Evolutionary conservation across 352 stramenopile genomes (phyloP).

Genomic region (Phytophthora macrochlamydospora): DNA sequence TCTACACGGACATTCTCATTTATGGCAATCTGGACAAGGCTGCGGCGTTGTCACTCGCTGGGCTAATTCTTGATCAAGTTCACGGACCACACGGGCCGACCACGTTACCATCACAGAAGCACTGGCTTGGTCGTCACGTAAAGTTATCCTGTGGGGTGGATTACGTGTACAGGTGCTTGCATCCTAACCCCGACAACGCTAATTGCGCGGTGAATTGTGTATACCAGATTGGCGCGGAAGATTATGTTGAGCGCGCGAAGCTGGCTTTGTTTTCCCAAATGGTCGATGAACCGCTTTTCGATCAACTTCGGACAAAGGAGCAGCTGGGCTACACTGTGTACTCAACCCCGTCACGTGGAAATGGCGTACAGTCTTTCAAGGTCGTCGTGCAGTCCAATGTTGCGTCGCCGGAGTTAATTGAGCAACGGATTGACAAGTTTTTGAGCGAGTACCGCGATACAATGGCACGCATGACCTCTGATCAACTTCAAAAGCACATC

Average conservation of each 20-base stretch:
- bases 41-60: slow-evolving; percentile 26
- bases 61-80: slow-evolving; percentile 34
- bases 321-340: slow-evolving; percentile 80
- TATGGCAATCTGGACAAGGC: slow-evolving; percentile 57
- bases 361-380: slow-evolving; percentile 67
- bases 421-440: slow-evolving; percentile 77
- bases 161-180: slow-evolving; percentile 32
- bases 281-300: slow-evolving; percentile 64
- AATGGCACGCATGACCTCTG: slow-evolving; percentile 33
- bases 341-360: slow-evolving; percentile 45
- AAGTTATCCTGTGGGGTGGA: slow-evolving; percentile 31
- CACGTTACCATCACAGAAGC: slow-evolving; percentile 31
- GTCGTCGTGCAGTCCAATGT: slow-evolving; percentile 84
- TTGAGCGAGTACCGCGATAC: slow-evolving; percentile 40
- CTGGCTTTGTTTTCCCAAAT: slow-evolving; percentile 65
- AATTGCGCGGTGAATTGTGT: slow-evolving; percentile 61
- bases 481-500: slow-evolving; percentile 57
- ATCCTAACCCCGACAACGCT: slow-evolving; percentile 57
- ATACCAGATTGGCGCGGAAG: slow-evolving; percentile 60
- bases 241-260: slow-evolving; percentile 40
- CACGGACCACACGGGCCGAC: slow-evolving; percentile 13
- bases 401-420: slow-evolving; percentile 60
- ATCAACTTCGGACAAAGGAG: slow-evolving; percentile 67
- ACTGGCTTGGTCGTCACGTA: slow-evolving; percentile 35
- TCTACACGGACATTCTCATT: slow-evolving; percentile 50